Conservation (phyloP, 2,329 filamentous ascomycete species). For the Colletotrichum incanum region DNA sequence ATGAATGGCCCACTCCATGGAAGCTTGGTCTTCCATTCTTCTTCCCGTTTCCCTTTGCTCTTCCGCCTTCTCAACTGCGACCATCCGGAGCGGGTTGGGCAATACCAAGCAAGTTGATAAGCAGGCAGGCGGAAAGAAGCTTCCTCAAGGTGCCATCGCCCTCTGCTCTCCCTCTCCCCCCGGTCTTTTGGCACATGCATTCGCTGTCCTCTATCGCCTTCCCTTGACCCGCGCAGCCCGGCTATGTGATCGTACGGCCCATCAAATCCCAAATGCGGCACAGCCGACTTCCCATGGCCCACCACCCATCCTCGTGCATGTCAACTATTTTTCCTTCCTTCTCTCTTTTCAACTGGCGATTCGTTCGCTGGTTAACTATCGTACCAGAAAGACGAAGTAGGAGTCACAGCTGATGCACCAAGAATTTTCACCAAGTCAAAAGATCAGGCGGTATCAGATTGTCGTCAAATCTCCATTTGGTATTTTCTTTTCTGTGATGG, state of each 20-base stretch:
- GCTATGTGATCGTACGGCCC: not conserved
- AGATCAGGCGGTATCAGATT: not conserved
- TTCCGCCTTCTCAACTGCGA: not conserved
- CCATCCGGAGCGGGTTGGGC: not conserved
- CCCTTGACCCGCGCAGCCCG: constrained; percentile 35
- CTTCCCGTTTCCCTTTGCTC: not conserved
- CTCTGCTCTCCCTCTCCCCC: not conserved
- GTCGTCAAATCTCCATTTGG: not conserved
- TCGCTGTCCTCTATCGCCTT: not conserved
- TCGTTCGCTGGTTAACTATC: not conserved
- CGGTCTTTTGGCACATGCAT: constrained; percentile 2
- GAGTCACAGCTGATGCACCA: not conserved
- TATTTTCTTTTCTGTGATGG: not conserved
- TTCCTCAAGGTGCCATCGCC: not conserved
- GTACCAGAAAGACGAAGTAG: not conserved
- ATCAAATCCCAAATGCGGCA: constrained; percentile 5
- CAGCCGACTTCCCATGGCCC: constrained; percentile 12
- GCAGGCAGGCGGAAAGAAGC: not conserved
- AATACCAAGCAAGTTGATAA: constrained; percentile 2
- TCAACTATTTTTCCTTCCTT: constrained; percentile 2
- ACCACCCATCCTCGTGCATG: not conserved
- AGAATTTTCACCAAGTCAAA: not conserved
- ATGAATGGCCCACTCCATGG: constrained; percentile 31
- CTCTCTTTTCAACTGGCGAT: not conserved
- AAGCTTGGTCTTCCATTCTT: constrained; percentile 31